Conservation (phyloP, 345 rosid species). For the Brassica rapa region DNA sequence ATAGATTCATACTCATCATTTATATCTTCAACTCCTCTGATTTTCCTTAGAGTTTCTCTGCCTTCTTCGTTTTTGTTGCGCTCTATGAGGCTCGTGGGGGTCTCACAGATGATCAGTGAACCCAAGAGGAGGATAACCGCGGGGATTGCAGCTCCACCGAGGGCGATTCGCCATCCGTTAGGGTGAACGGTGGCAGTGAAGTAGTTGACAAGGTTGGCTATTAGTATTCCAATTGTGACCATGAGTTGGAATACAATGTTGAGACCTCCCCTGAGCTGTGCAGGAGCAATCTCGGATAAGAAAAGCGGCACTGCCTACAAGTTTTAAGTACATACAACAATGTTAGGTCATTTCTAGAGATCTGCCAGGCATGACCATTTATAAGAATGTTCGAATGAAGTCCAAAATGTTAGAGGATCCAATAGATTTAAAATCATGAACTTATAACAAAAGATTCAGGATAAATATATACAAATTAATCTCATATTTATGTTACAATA, state of each 20-base stretch:
- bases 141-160: neutral
- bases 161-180: neutral
- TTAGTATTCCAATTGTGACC: neutral
- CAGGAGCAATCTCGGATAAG: neutral
- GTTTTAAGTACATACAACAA: neutral
- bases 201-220: neutral
- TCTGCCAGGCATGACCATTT: neutral
- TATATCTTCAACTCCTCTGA: conserved; percentile 5
- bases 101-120: neutral
- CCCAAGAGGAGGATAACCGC: neutral
- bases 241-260: neutral
- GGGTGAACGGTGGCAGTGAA: conserved; percentile 1
- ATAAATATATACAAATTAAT: neutral
- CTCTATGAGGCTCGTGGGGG: neutral
- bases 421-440: neutral
- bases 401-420: neutral
- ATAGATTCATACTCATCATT: neutral
- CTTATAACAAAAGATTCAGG: neutral
- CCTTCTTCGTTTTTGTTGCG: conserved; percentile 2
- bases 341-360: neutral
- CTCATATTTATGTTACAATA: neutral
- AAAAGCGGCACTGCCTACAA: neutral
- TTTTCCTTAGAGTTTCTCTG: neutral
- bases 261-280: neutral
- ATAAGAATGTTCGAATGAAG: neutral